Percentiles rank a stretch among this genome's conserved stretches.
Conservation (phyloP, 2,329 filamentous ascomycete genomes). For the Claviceps arundinis region DNA sequence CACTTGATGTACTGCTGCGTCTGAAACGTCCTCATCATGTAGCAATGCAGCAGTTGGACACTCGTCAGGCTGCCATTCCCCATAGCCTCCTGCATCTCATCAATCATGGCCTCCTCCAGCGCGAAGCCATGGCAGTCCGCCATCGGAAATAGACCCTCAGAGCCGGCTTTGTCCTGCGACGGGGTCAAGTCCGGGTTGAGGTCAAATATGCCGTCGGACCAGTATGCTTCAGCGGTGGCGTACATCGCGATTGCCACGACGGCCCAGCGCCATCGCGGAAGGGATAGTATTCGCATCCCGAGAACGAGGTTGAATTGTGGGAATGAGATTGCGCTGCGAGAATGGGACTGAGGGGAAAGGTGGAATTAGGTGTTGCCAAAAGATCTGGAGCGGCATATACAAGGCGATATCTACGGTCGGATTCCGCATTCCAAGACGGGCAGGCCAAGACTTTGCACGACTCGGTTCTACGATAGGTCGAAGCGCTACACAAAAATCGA, state of each 20-base stretch:
- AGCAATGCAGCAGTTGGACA: constrained; percentile 47
- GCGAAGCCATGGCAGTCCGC: constrained; percentile 42
- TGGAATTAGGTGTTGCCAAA: too few species aligned
- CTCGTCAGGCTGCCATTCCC: constrained; percentile 39
- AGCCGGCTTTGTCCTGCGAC: constrained; percentile 21
- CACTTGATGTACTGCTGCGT: constrained; percentile 53
- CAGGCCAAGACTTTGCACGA: too few species aligned
- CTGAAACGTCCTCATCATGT: constrained; percentile 46
- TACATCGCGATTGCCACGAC: not conserved
- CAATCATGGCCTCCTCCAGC: constrained; percentile 57
- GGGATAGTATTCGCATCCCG: not conserved
- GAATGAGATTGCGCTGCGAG: too few species aligned
- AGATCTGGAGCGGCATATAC: too few species aligned
- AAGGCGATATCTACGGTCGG: too few species aligned
- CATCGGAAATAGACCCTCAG: constrained; percentile 44
- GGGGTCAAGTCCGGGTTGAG: constrained; percentile 21
- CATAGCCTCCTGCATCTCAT: constrained; percentile 50
- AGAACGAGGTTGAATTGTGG: too few species aligned
- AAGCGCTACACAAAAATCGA: too few species aligned
- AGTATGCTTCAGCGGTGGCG: not conserved
- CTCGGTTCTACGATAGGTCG: too few species aligned
- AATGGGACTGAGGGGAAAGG: too few species aligned
- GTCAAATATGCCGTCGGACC: constrained; percentile 8
- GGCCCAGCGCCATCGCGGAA: constrained; percentile 1
- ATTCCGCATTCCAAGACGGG: too few species aligned